Evolutionary conservation across 164 flowering plant species (phyloP).

Genomic region (Pachysandra terminalis): DNA sequence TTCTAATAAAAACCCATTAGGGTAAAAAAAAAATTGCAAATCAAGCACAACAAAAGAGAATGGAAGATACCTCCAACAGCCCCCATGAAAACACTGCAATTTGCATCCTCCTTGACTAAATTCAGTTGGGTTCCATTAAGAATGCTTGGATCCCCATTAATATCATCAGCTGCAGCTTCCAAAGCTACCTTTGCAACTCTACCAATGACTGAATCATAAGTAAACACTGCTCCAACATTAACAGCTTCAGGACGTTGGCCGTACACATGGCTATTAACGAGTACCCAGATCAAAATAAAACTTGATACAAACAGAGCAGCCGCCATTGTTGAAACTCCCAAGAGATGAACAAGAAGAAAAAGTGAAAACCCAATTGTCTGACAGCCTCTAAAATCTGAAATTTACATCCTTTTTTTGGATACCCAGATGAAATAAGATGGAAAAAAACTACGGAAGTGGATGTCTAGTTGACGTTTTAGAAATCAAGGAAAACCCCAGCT

Average conservation of each 20-base stretch:
- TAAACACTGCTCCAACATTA: constrained; percentile 70
- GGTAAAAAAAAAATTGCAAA: not conserved
- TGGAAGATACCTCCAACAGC: constrained; percentile 46
- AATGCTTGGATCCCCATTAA: constrained; percentile 52
- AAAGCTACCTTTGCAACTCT: constrained; percentile 64
- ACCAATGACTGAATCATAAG: constrained; percentile 72
- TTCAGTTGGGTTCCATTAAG: constrained; percentile 56
- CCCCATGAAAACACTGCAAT: constrained; percentile 68
- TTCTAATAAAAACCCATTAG: not conserved
- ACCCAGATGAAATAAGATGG: no score
- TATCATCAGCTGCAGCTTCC: constrained; percentile 52
- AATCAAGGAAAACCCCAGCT: no score
- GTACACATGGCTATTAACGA: constrained; percentile 21
- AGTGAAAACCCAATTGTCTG: not conserved
- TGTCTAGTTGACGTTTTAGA: no score
- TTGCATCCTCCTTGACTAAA: constrained; percentile 35
- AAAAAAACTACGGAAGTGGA: no score
- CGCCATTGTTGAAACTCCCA: constrained; percentile 19
- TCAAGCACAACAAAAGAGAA: not conserved
- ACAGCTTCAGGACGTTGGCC: constrained; percentile 42
- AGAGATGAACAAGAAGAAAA: not conserved
- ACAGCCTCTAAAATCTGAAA: not conserved
- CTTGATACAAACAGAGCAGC: constrained; percentile 7
- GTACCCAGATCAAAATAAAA: constrained; percentile 26
- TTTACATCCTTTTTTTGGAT: not conserved